Conservation (phyloP, 1,284 basidiomycete species). For the Hortiboletus rubellus region DNA sequence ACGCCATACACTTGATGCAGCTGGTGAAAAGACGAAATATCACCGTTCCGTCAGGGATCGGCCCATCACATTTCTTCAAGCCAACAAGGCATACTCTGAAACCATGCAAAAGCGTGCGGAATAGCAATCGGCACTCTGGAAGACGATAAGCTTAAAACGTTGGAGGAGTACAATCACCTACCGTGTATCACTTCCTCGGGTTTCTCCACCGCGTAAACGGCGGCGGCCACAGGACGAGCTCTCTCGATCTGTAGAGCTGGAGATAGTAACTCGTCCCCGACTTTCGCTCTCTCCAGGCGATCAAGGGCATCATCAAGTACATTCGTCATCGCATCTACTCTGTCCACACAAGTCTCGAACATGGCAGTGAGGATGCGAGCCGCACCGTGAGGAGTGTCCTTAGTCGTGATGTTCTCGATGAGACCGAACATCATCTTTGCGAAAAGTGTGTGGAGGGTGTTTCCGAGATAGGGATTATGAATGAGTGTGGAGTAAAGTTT, state of each 20-base stretch:
- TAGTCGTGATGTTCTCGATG: conserved; percentile 79
- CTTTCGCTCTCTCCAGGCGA: conserved; percentile 51
- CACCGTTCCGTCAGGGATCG: conserved; percentile 82
- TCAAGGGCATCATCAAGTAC: conserved; percentile 61
- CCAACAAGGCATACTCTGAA: conserved; percentile 83
- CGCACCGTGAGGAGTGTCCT: conserved; percentile 70
- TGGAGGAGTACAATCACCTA: conserved; percentile 34
- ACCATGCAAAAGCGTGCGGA: conserved; percentile 88
- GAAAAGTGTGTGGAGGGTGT: conserved; percentile 87
- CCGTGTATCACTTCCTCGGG: conserved; percentile 74
- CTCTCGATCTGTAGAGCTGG: conserved; percentile 72
- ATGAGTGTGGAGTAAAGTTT: conserved; percentile 87
- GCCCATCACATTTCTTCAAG: conserved; percentile 79
- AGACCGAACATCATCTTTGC: conserved; percentile 93
- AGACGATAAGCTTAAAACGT: conserved; percentile 11
- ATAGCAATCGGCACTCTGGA: conserved; percentile 81
- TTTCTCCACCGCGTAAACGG: conserved; percentile 74
- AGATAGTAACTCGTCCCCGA: conserved; percentile 41
- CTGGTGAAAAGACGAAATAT: conserved; percentile 88
- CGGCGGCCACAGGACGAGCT: conserved; percentile 73
- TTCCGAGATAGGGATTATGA: conserved; percentile 85
- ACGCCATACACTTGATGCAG: conserved; percentile 80
- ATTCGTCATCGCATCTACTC: conserved; percentile 79
- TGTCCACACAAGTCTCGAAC: conserved; percentile 85
- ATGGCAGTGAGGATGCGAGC: conserved; percentile 71